phyloP scores from a whole-genome alignment of 441 rosid species.

The Syzygium malaccense region DNA sequence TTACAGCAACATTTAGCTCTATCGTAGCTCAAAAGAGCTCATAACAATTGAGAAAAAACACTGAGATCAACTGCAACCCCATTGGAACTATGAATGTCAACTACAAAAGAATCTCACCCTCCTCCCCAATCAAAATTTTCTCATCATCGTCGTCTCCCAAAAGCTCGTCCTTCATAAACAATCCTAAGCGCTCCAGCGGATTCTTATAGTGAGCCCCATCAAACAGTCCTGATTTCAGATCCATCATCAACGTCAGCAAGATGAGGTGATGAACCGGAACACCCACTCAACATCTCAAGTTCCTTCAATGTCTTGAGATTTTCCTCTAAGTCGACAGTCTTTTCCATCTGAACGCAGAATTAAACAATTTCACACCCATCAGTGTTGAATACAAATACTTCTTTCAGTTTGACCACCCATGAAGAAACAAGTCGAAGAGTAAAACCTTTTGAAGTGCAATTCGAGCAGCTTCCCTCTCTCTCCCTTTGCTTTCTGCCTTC shows the following conservation, averaged over 20 bases:
- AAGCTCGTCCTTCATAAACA: conserved; percentile 29
- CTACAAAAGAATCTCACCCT: conserved; percentile 30
- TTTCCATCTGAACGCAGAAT: conserved; percentile 37
- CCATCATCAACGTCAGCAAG: not conserved
- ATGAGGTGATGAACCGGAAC: conserved; percentile 15
- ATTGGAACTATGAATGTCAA: not conserved
- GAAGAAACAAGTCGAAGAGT: not conserved
- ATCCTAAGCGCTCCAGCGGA: conserved; percentile 35
- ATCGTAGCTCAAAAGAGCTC: not conserved
- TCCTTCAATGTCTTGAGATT: conserved; percentile 40
- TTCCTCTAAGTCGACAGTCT: conserved; percentile 45
- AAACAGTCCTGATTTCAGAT: conserved; percentile 11
- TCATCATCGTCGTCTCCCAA: conserved; percentile 28
- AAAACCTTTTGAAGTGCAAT: conserved; percentile 45
- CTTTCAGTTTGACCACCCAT: not conserved
- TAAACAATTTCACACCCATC: not conserved
- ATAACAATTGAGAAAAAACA: not conserved
- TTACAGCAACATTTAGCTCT: not conserved
- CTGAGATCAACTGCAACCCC: not conserved
- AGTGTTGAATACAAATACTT: not conserved
- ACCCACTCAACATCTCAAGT: conserved; percentile 48
- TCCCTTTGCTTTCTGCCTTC: conserved; percentile 53
- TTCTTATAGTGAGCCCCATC: conserved; percentile 9
- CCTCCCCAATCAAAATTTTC: conserved; percentile 22
- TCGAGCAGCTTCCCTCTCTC: conserved; percentile 65